A percentile compares a stretch with the other conserved stretches of the same genome.
Evolutionary conservation across 2,329 filamentous ascomycete genomes (phyloP).

Genomic region (Biscogniauxia mediterranea): DNA sequence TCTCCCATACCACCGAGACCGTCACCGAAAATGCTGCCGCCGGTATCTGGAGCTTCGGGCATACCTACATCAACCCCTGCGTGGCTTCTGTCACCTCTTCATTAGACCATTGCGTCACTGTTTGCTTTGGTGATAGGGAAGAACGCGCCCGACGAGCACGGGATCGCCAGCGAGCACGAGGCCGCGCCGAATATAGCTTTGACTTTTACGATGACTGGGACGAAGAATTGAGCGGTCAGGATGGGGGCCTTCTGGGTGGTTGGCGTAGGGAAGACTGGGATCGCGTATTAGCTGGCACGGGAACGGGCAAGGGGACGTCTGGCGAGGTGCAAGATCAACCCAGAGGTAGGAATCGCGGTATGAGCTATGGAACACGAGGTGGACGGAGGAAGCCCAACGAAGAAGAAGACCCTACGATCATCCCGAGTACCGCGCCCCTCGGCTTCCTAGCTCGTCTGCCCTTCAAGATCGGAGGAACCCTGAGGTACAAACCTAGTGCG

Average conservation of each 20-base stretch:
- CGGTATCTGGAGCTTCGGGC: constrained; percentile 83
- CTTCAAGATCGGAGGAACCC: constrained; percentile 77
- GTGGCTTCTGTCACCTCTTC: constrained; percentile 64
- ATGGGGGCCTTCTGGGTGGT: constrained; percentile 59
- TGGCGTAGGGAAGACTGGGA: constrained; percentile 88
- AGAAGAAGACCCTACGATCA: constrained; percentile 81
- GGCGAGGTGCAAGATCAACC: constrained; percentile 31
- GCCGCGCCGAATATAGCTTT: constrained; percentile 78
- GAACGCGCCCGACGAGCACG: constrained; percentile 68
- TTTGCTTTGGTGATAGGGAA: constrained; percentile 69
- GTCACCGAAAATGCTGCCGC: constrained; percentile 91
- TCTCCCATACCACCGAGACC: constrained; percentile 85
- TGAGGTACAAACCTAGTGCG: constrained; percentile 87
- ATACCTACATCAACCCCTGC: constrained; percentile 82
- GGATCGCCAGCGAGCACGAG: constrained; percentile 58
- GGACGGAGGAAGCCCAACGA: constrained; percentile 45
- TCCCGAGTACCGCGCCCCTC: constrained; percentile 80
- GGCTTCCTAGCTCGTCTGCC: constrained; percentile 83
- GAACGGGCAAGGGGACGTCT: constrained; percentile 39
- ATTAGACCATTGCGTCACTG: constrained; percentile 69
- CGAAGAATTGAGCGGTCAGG: constrained; percentile 45
- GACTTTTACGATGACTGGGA: constrained; percentile 99
- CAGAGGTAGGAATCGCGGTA: constrained; percentile 62
- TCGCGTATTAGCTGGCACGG: constrained; percentile 71
- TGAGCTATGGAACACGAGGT: constrained; percentile 82